phyloP scores from a whole-genome alignment of 2,329 filamentous ascomycete genomes.

The Penicillium brevicompactum region DNA sequence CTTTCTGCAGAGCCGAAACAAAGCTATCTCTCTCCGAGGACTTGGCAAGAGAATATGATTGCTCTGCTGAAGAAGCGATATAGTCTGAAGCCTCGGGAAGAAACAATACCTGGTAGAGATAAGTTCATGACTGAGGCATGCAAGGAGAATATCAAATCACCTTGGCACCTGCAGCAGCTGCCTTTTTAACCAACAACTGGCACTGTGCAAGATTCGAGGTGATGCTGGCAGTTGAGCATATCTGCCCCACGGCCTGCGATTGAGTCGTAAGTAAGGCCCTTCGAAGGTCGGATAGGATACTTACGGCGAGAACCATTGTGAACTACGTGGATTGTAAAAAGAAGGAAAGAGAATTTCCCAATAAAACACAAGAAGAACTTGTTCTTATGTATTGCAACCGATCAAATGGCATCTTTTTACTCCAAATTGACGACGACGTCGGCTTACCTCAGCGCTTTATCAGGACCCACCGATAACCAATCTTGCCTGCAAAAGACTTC shows the following conservation, averaged over 20 bases:
- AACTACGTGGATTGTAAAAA: background rate
- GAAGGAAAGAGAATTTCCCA: background rate
- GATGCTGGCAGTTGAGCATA: conserved; percentile 81
- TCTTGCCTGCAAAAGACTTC: conserved; percentile 18
- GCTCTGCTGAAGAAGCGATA: conserved; percentile 68
- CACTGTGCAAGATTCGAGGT: conserved; percentile 79
- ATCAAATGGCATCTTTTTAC: conserved; percentile 2
- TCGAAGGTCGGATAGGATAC: conserved; percentile 1
- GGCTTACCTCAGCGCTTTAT: background rate
- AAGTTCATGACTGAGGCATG: background rate
- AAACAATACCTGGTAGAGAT: conserved; percentile 67
- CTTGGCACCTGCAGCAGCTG: conserved; percentile 75
- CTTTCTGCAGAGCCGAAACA: conserved; percentile 71
- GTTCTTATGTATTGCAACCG: background rate
- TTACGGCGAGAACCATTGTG: conserved; percentile 33
- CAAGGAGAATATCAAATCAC: conserved; percentile 45
- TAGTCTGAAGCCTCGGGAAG: conserved; percentile 92
- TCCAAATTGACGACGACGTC: background rate
- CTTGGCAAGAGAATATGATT: conserved; percentile 71
- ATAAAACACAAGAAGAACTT: background rate
- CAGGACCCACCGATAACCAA: conserved; percentile 21
- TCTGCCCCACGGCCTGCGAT: conserved; percentile 78
- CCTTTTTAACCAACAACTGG: conserved; percentile 69
- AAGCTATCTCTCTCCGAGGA: conserved; percentile 70
- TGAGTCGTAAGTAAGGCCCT: conserved; percentile 7